Conservation (phyloP, 192 early-diverging fungal species). For the Ambispora gerdemannii region DNA sequence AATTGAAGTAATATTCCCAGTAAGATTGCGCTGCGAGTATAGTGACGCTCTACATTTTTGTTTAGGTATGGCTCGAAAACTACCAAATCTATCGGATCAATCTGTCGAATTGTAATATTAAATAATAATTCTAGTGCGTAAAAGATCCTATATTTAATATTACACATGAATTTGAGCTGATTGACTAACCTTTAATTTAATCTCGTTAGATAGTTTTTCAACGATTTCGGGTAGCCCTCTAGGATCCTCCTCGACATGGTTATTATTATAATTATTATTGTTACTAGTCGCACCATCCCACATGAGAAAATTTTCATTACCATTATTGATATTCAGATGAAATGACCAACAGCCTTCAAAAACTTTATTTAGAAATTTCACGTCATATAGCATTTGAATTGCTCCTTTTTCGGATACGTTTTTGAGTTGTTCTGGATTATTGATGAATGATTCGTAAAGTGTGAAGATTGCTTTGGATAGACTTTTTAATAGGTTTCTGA, state of each 20-base stretch:
- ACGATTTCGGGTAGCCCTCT: too few relatives aligned
- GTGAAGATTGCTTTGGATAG: conserved; percentile 27
- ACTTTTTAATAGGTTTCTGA: conserved; percentile 25
- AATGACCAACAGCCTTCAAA: conserved; percentile 37
- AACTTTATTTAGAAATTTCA: conserved; percentile 49
- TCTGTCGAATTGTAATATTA: conserved; percentile 38
- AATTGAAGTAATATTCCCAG: conserved; percentile 51
- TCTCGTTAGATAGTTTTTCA: conserved; percentile 28
- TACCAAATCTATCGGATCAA: conserved; percentile 65
- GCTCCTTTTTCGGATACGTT: conserved; percentile 52
- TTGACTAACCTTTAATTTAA: conserved; percentile 40
- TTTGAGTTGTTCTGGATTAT: neutral
- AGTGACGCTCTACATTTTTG: conserved; percentile 56
- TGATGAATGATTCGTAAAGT: conserved; percentile 26
- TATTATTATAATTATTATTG: neutral
- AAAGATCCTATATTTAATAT: too few relatives aligned
- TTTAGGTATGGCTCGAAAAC: conserved; percentile 49
- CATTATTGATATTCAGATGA: neutral
- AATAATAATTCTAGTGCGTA: neutral
- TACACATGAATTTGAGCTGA: too few relatives aligned
- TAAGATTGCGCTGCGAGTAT: conserved; percentile 50
- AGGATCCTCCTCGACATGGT: conserved; percentile 12
- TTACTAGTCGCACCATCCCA: neutral
- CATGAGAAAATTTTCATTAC: conserved; percentile 19
- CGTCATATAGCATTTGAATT: conserved; percentile 64